Percentiles rank a stretch among this genome's conserved stretches.
These are phyloP conservation scores for Suhomyces kilbournensis DNA, from an alignment of 805 yeast species.

Conservation along the genomic window DNA sequence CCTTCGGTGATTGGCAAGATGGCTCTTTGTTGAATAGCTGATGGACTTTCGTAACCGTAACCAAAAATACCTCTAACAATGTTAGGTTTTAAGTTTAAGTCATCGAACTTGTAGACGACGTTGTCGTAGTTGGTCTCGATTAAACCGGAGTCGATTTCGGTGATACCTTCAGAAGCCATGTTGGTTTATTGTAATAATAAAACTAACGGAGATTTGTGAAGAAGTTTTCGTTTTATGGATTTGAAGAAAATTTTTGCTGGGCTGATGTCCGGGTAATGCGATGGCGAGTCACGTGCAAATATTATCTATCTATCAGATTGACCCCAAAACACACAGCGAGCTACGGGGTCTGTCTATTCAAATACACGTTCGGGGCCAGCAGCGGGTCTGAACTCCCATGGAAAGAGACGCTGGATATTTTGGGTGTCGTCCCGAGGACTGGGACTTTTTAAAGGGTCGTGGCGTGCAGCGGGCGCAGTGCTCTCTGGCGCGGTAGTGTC, in stretches of 20 bases:
- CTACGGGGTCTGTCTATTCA: neutral
- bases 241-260: conserved; percentile 9
- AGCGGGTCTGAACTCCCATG: conserved; percentile 32
- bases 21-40: conserved; percentile 97
- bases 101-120: conserved; percentile 70
- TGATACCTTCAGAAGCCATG: conserved; percentile 65
- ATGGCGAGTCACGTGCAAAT: neutral
- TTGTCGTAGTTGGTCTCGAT: conserved; percentile 97
- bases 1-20: conserved; percentile 92
- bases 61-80: conserved; percentile 77
- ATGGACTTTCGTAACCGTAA: conserved; percentile 94
- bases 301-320: neutral
- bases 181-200: conserved; percentile 10
- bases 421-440: conserved; percentile 2
- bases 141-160: conserved; percentile 76
- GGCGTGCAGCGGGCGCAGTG: conserved; percentile 2
- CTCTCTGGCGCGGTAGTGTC: neutral
- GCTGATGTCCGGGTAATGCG: conserved; percentile 10
- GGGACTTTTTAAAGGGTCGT: conserved; percentile 1
- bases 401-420: too few relatives aligned
- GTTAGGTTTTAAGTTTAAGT: conserved; percentile 67
- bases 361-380: conserved; percentile 25
- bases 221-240: conserved; percentile 4
- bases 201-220: conserved; percentile 1
- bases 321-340: neutral